A percentile compares a stretch with the other conserved stretches of the same genome.
phyloP scores from a whole-genome alignment of 805 yeast species.

The Saturnispora quitensis region DNA sequence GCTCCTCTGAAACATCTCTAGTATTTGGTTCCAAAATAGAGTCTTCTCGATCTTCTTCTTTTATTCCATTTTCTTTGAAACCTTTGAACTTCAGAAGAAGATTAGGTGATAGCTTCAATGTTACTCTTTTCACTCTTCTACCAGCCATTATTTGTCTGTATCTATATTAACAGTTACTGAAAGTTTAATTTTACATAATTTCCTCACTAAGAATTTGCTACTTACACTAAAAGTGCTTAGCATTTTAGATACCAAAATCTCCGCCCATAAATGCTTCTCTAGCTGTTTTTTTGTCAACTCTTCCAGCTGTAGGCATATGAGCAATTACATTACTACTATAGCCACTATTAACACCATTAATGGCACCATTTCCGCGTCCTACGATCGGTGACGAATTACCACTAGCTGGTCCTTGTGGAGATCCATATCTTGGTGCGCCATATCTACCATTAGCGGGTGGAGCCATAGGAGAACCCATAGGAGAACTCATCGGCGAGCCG shows the following conservation, averaged over 20 bases:
- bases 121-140: constrained; percentile 7
- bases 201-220: background rate
- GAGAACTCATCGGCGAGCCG: background rate
- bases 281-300: constrained; percentile 45
- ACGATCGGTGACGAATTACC: background rate
- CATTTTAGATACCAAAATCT: constrained; percentile 51
- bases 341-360: background rate
- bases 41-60: background rate
- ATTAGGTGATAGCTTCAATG: constrained; percentile 12
- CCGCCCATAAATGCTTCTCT: constrained; percentile 59
- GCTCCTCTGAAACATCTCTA: background rate
- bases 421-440: background rate
- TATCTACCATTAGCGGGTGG: background rate
- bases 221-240: background rate
- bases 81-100: background rate
- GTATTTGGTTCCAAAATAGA: background rate
- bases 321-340: constrained; percentile 27
- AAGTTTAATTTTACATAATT: background rate
- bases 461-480: background rate
- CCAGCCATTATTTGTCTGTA: background rate
- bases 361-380: background rate
- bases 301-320: constrained; percentile 37
- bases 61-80: background rate
- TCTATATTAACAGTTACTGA: background rate
- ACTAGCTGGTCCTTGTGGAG: background rate